These are phyloP conservation scores for Ulvella scutata DNA, from an alignment of 139 green algal genomes.

Conservation along the genomic window DNA sequence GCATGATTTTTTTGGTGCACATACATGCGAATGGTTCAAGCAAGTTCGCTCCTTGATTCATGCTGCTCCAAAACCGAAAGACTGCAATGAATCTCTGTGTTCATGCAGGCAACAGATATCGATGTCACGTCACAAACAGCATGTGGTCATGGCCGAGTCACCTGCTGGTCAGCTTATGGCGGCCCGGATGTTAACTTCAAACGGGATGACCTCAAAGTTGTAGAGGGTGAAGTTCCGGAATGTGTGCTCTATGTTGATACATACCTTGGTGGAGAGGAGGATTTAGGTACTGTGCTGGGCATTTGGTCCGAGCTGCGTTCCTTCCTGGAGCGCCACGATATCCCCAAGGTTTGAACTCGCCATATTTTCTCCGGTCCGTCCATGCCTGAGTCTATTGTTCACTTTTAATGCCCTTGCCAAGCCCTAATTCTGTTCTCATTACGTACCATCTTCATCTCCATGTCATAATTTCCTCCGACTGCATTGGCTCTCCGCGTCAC, in stretches of 20 bases:
- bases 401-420: too few relatives aligned
- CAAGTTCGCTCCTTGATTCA: too few relatives aligned
- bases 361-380: too few relatives aligned
- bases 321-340: not conserved
- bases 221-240: conserved; percentile 10
- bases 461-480: too few relatives aligned
- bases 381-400: too few relatives aligned
- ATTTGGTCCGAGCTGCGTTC: not conserved
- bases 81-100: not conserved
- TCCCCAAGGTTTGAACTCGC: not conserved
- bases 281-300: not conserved
- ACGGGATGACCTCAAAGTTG: not conserved
- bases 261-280: conserved; percentile 24
- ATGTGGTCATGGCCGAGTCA: conserved; percentile 76
- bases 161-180: conserved; percentile 79
- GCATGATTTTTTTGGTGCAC: not conserved
- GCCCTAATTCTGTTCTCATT: too few relatives aligned
- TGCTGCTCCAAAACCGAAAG: not conserved
- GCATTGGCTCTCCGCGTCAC: too few relatives aligned
- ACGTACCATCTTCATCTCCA: too few relatives aligned
- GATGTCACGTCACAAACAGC: conserved; percentile 75
- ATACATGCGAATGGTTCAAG: too few relatives aligned
- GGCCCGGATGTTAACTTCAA: conserved; percentile 56
- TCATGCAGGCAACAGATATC: conserved; percentile 41
- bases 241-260: conserved; percentile 70